Percentiles rank a stretch among this genome's conserved stretches.
Evolutionary conservation across 306 rosid genomes (phyloP).

Genomic region (Spatholobus suberectus): DNA sequence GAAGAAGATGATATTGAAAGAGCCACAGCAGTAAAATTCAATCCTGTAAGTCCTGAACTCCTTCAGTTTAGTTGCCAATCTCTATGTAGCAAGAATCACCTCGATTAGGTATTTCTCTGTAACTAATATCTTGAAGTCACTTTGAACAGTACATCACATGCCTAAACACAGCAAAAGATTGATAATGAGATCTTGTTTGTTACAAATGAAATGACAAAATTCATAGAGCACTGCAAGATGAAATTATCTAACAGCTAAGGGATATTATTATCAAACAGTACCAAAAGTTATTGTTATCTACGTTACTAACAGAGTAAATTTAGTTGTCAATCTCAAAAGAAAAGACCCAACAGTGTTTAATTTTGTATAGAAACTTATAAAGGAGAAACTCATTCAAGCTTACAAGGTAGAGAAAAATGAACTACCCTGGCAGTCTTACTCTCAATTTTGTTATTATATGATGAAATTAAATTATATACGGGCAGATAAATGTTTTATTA

Average conservation of each 20-base stretch:
- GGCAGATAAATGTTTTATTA: not conserved
- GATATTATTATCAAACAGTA: not conserved
- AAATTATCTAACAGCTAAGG: not conserved
- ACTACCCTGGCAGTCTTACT: not conserved
- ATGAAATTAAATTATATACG: not conserved
- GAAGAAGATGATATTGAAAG: conserved; percentile 74
- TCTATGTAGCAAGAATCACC: conserved; percentile 32
- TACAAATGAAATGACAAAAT: not conserved
- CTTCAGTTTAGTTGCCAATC: conserved; percentile 34
- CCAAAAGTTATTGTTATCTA: not conserved
- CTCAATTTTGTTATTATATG: not conserved
- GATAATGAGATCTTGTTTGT: conserved; percentile 20
- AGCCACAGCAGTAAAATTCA: conserved; percentile 67
- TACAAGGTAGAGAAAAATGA: not conserved
- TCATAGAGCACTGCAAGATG: not conserved
- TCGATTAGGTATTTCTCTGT: not conserved
- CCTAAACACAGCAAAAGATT: not conserved
- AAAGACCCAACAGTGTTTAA: not conserved
- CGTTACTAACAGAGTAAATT: not conserved
- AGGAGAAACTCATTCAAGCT: not conserved
- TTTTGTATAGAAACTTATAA: not conserved
- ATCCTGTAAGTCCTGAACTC: conserved; percentile 74
- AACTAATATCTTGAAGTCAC: conserved; percentile 3
- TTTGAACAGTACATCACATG: not conserved
- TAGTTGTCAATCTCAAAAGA: not conserved